Base-by-base conservation (phyloP, 2,329 filamentous ascomycete species). In the Alternaria triticina region DNA sequence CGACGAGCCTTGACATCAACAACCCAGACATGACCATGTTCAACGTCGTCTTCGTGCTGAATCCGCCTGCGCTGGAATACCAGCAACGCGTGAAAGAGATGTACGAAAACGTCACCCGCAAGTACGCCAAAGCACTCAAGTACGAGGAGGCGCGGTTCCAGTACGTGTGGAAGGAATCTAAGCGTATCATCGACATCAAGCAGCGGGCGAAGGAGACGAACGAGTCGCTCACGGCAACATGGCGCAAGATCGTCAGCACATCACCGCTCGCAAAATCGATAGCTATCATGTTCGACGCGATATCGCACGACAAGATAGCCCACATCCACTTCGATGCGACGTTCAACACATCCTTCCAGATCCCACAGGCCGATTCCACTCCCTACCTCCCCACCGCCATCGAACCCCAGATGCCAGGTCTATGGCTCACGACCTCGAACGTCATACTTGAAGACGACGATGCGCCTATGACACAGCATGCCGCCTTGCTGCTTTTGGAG, bases 161-260 rank as follows among this genome's bases (percentile, higher is more conserved):
- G 70, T 98, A 97, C 77, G 91, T 99, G 5, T 96, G 93, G 89
- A 91, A 91, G 73, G 93, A 99, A 77, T 93, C 92, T 3, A 94
- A 96, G 78, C 88, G 88, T 62, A 95, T 98, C 51, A 83, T 96
- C 28, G 84, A 88, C 33, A 84, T 96, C 71, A 96, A 96, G 77
- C 91, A 96, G 67, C 93, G 92, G 74, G 93, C 90, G 3, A 89
- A 90, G 61, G 93, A 95, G 79, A 85, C 88, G 45, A 75, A 83
- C 63, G 86, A 84, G n/a, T 87, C 86, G 43, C 89, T 92, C 83
- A 88, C 84, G 61, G 81, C 82, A 20, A 80, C 93, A 10, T 94
- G 91, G 91, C 87, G 85, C 56, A 87, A 91, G 64, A 91, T 94
- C 22, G 78, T 93, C 9, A 85, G 88, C 22, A 87, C 85, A 22